A percentile compares a stretch with the other conserved stretches of the same genome.
Conservation (phyloP, 441 rosid species). For the Pelargonium myrrhifolium region DNA sequence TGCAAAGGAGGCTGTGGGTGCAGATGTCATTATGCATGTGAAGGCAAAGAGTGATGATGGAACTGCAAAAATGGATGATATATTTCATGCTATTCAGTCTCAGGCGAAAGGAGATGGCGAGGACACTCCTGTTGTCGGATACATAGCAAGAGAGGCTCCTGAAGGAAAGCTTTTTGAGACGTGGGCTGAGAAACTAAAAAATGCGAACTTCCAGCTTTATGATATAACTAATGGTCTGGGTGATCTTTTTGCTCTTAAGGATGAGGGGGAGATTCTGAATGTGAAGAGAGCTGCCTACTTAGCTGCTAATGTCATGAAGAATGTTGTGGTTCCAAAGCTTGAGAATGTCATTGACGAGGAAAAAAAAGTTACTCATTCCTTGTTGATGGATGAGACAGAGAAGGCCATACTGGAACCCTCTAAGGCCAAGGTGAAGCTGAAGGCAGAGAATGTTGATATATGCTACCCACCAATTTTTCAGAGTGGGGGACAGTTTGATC, state of each 20-base stretch:
- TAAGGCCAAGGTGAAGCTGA: conserved; percentile 63
- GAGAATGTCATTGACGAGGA: conserved; percentile 86
- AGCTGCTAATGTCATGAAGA: conserved; percentile 57
- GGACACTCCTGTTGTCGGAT: conserved; percentile 49
- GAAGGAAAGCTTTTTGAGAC: conserved; percentile 79
- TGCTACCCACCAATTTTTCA: conserved; percentile 94
- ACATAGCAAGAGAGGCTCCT: conserved; percentile 64
- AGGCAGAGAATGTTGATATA: conserved; percentile 70
- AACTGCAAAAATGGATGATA: conserved; percentile 45
- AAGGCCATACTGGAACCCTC: conserved; percentile 73
- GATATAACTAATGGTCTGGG: conserved; percentile 70
- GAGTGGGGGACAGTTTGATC: conserved; percentile 81
- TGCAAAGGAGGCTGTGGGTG: conserved; percentile 47
- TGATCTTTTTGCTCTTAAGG: conserved; percentile 71
- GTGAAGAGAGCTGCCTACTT: conserved; percentile 75
- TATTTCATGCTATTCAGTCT: conserved; percentile 47
- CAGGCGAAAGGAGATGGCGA: conserved; percentile 33
- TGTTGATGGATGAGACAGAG: conserved; percentile 74
- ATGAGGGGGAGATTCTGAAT: conserved; percentile 45
- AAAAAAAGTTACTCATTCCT: conserved; percentile 67
- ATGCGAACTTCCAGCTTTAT: conserved; percentile 39
- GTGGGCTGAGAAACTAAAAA: conserved; percentile 56
- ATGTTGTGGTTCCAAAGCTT: conserved; percentile 68
- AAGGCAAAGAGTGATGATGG: conserved; percentile 66
- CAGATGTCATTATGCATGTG: conserved; percentile 62